Conservation (phyloP, 495 filamentous ascomycete genomes). For the Bacidia gigantensis region DNA sequence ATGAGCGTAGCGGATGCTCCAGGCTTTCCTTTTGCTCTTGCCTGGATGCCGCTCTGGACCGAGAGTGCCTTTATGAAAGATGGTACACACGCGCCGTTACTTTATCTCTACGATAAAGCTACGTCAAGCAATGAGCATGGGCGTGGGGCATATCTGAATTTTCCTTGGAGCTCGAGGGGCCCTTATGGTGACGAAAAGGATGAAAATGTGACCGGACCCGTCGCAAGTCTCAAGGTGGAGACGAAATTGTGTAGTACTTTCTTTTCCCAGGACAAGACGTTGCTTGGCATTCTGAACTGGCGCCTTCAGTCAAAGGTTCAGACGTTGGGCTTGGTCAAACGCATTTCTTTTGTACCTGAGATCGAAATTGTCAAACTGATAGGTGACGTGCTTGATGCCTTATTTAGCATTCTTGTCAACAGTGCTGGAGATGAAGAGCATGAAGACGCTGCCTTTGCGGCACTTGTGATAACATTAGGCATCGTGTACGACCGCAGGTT, state of each 20-base stretch:
- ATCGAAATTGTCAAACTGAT: conserved; percentile 95
- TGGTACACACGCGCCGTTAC: conserved; percentile 61
- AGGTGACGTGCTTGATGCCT: conserved; percentile 75
- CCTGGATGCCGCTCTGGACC: conserved; percentile 90
- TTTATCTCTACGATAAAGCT: conserved; percentile 84
- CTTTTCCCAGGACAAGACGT: conserved; percentile 84
- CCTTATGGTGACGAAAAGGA: conserved; percentile 56
- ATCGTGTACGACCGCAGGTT: conserved; percentile 93
- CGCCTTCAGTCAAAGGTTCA: conserved; percentile 56
- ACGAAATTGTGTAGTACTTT: conserved; percentile 91
- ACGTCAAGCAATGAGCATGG: conserved; percentile 48
- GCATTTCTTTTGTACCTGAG: conserved; percentile 85
- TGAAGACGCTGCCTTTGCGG: conserved; percentile 84
- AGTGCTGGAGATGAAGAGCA: conserved; percentile 80
- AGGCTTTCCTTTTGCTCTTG: conserved; percentile 73
- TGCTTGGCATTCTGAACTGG: conserved; percentile 78
- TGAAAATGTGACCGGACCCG: conserved; percentile 56
- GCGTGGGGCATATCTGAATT: conserved; percentile 67
- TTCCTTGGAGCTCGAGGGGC: conserved; percentile 61
- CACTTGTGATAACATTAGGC: conserved; percentile 75
- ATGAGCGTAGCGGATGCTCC: conserved; percentile 79
- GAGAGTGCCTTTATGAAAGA: conserved; percentile 83
- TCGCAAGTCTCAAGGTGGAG: conserved; percentile 61
- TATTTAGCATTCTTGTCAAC: conserved; percentile 83
- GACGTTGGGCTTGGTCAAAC: conserved; percentile 57